Evolutionary conservation across 129 eudicot genomes (phyloP), one percentile per base, ranked within the genome.

Genomic region (Kitagawia praeruptora): DNA sequence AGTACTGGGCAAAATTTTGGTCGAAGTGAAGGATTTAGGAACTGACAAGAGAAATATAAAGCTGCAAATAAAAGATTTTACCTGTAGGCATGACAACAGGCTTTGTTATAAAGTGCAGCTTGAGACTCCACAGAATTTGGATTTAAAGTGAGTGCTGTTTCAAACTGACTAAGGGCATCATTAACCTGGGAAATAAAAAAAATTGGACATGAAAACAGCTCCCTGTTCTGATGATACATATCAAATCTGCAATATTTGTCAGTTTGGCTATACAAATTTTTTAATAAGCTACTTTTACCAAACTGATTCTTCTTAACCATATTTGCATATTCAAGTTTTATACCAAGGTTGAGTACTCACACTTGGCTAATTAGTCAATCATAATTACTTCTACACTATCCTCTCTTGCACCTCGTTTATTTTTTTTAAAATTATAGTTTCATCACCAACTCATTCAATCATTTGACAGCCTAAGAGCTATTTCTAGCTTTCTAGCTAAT

Each of bases 81-180:
- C 99, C 97, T 92, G 87, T 92, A 95, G 80, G 99, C 97, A 82
- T 92, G 99, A 75, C 99, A 95, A 54, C 99, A 95, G 41, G 99
- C 99, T 87, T 95, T 95, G 87, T 95, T 95, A 79, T 92, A 95
- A 76, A 86, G 83, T 49, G 99, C 99, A 78, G 99, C 99, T 92
- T 95, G 99, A 83, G 97, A 86, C 80, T 95, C 99, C 58, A 85
- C 66, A 23, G 88, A 87, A 83, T 90, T 95, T 45, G 99, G 99
- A 83, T 89, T 86, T 61, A 95, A 82, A 77, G 94, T 85, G 73
- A 95, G 97, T 51, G 99, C 99, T 37, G 90, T 89, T 72, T 92
- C 99, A 74, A 95, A 95, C 83, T 90, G 99, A 25, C 23, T 73
- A 4, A 95, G 93, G 75, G 97, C 99, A 82, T 95, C 97, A 78